These are phyloP conservation scores for Aureobasidium sp. DNA, from an alignment of 2,329 filamentous ascomycete species.

Conservation along the genomic window DNA sequence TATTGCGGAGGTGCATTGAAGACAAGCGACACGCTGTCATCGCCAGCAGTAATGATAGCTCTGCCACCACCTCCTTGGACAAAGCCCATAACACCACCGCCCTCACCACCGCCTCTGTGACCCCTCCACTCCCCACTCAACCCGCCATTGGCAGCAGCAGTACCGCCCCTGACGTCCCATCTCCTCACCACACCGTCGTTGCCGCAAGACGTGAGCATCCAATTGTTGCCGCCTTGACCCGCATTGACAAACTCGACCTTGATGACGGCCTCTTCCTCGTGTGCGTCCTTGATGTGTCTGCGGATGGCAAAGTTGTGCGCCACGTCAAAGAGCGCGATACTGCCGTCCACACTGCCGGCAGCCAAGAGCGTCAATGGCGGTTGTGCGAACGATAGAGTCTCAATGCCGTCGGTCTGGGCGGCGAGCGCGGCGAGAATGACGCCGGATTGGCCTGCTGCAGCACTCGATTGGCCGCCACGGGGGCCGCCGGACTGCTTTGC, in stretches of 20 bases:
- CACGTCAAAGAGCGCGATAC: constrained; percentile 79
- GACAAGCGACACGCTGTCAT: constrained; percentile 67
- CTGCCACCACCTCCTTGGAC: constrained; percentile 71
- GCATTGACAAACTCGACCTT: constrained; percentile 78
- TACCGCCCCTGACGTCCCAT: constrained; percentile 74
- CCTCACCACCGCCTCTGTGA: constrained; percentile 75
- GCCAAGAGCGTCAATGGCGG: constrained; percentile 55
- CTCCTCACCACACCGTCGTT: constrained; percentile 86
- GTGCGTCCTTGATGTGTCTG: constrained; percentile 71
- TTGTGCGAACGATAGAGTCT: constrained; percentile 63
- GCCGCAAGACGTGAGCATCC: constrained; percentile 77
- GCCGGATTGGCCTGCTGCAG: constrained; percentile 50
- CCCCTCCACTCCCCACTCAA: constrained; percentile 84
- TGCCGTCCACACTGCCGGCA: constrained; percentile 57
- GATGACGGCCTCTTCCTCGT: constrained; percentile 84
- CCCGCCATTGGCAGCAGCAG: constrained; percentile 59
- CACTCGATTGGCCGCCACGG: constrained; percentile 35
- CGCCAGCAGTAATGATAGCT: constrained; percentile 79
- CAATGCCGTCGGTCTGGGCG: constrained; percentile 70
- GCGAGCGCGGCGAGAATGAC: constrained; percentile 78
- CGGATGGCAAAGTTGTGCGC: constrained; percentile 81
- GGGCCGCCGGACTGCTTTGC: constrained; percentile 36
- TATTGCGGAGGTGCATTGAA: constrained; percentile 44
- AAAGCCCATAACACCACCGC: constrained; percentile 84
- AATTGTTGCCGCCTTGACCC: constrained; percentile 33